Evolutionary conservation across 2,329 filamentous ascomycete genomes (phyloP), one percentile per base, ranked within the genome.

Genomic region (Beauveria pseudobassiana): DNA sequence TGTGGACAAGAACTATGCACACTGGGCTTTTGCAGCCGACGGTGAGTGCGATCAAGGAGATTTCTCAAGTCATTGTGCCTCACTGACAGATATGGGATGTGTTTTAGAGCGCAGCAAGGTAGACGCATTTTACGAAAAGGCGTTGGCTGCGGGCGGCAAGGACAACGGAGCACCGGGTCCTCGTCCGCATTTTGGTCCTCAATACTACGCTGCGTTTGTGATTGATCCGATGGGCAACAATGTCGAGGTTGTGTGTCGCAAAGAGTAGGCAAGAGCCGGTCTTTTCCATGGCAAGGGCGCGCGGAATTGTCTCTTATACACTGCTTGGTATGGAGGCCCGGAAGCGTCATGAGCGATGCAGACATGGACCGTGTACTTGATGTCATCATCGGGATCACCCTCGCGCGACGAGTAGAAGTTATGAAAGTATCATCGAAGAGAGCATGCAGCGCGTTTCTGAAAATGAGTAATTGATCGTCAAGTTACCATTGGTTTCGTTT

Each of bases 171-270:
- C 69, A 5, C 78, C 79, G 0, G 79, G 78, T 0, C 59, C 71
- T 9, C 70, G 79, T 30, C 62, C 71, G 3, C 67, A 76, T 5
- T 79, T 78, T 65, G 69, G 71, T 45, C 68, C 72, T 5, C 67
- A 69, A n/a, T 80, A 80, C 65, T 81, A 79, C 50, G 78, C 69
- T 1, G 74, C 77, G 3, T 81, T 78, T 67, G 72, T 79, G 28
- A 64, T 72, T 42, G 78, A 80, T 64, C 77, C 77, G 1, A 69
- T 70, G 12, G 78, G 78, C 3, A 80, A 80, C 64, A 81, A 81
- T 62, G 72, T 80, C 26, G 78, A 80, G 70, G 72, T 71, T 34
- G 73, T 76, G 12, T 73, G 70, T n/a, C 53, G 48, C 34, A 62
- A 62, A 24, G 42, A 61, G 57, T 49, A 49, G 20, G n/a, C 18